These are phyloP conservation scores for Cladorrhinum sp. DNA, from an alignment of 2,329 filamentous ascomycete genomes.

Conservation along the genomic window DNA sequence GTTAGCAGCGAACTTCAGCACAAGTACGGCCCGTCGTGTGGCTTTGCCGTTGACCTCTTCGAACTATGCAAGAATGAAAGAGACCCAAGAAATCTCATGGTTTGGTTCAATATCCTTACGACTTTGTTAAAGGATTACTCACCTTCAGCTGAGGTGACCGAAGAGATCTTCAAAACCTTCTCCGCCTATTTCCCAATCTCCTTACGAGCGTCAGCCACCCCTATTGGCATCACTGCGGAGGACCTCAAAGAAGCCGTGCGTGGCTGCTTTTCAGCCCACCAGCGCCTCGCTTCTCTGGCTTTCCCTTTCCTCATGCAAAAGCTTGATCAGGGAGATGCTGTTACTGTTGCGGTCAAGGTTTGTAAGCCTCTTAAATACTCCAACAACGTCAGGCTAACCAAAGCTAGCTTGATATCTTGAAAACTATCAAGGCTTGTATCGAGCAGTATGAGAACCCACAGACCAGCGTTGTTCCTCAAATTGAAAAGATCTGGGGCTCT, in stretches of 20 bases:
- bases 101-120: conserved; percentile 53
- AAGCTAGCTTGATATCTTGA: conserved; percentile 51
- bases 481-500: conserved; percentile 54
- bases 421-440: conserved; percentile 54
- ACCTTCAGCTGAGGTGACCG: conserved; percentile 44
- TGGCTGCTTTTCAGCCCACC: conserved; percentile 51
- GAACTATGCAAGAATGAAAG: conserved; percentile 53
- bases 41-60: conserved; percentile 49
- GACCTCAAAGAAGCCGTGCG: conserved; percentile 54
- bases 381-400: conserved; percentile 2
- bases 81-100: conserved; percentile 55
- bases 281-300: conserved; percentile 43
- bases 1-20: conserved; percentile 45
- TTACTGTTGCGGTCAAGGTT: conserved; percentile 58
- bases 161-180: conserved; percentile 53
- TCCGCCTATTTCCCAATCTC: conserved; percentile 62
- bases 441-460: conserved; percentile 46
- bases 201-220: conserved; percentile 48
- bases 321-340: conserved; percentile 56
- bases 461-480: conserved; percentile 47
- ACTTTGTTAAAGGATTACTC: conserved; percentile 45
- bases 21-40: conserved; percentile 41
- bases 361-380: conserved; percentile 7
- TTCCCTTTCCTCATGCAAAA: conserved; percentile 56
- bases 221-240: conserved; percentile 52